Conservation (phyloP, 2,329 filamentous ascomycete genomes). For the Cercospora janseana region DNA sequence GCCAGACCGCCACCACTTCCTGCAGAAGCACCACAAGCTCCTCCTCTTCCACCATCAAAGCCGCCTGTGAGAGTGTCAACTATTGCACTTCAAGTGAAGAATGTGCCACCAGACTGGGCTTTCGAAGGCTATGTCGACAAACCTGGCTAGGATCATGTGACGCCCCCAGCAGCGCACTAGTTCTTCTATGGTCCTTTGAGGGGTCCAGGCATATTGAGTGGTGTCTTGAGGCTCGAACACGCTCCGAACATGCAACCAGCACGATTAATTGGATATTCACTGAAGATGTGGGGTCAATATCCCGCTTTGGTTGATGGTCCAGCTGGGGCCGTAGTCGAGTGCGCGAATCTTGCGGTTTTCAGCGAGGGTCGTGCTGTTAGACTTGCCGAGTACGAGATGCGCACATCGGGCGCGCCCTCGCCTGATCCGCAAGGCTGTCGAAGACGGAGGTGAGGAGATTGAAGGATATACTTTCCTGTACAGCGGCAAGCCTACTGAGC, state of each 20-base stretch:
- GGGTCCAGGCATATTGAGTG: conserved; percentile 35
- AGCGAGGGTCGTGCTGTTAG: conserved; percentile 37
- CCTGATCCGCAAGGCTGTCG: conserved; percentile 28
- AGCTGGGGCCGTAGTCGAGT: conserved; percentile 26
- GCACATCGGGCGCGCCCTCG: conserved; percentile 43
- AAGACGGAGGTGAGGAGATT: background rate
- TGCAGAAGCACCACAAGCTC: background rate
- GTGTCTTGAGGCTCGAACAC: conserved; percentile 35
- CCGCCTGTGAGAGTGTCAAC: background rate
- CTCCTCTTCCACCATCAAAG: background rate
- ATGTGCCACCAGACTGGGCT: conserved; percentile 12
- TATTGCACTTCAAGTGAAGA: conserved; percentile 15
- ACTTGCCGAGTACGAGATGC: conserved; percentile 40
- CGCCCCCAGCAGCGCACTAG: conserved; percentile 38
- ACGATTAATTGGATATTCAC: conserved; percentile 32
- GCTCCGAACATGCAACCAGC: conserved; percentile 33
- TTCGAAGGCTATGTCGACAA: background rate
- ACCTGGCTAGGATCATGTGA: background rate
- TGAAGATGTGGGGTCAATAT: conserved; percentile 44
- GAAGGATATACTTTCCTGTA: conserved; percentile 17
- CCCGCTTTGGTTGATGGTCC: conserved; percentile 41
- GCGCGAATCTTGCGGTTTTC: conserved; percentile 37
- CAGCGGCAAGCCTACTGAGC: conserved; percentile 11
- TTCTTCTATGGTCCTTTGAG: conserved; percentile 43
- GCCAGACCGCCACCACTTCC: background rate